phyloP scores from a whole-genome alignment of 129 eudicot genomes.

The Ambrosia artemisiifolia region DNA sequence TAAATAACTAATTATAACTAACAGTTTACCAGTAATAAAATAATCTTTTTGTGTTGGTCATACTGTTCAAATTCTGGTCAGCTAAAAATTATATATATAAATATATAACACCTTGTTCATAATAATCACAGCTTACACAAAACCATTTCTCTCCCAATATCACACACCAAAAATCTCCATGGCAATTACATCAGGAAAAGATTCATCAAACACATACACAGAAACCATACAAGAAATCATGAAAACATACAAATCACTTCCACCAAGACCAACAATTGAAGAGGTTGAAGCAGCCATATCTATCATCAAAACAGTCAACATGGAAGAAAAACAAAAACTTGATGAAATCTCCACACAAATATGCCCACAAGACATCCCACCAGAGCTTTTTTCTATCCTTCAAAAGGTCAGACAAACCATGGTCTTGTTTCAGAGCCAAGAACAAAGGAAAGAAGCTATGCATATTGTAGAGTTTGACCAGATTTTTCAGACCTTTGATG shows the following conservation, averaged over 20 bases:
- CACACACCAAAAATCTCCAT: constrained; percentile 24
- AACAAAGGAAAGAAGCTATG: constrained; percentile 70
- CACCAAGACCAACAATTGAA: constrained; percentile 75
- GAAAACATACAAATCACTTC: constrained; percentile 61
- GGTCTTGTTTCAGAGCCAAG: constrained; percentile 54
- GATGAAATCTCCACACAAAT: constrained; percentile 46
- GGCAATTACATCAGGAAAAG: constrained; percentile 31
- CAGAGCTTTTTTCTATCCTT: constrained; percentile 55
- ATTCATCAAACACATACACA: constrained; percentile 37
- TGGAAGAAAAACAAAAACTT: constrained; percentile 40
- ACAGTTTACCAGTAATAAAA: not conserved
- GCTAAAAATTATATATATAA: constrained; percentile 2
- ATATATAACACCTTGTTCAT: constrained; percentile 10
- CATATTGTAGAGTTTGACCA: constrained; percentile 56
- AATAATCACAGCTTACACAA: constrained; percentile 8
- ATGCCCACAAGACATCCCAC: constrained; percentile 43
- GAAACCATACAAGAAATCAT: constrained; percentile 61
- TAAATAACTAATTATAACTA: not conserved
- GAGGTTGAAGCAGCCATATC: constrained; percentile 74
- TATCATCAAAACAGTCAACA: constrained; percentile 45
- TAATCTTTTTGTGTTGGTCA: not conserved
- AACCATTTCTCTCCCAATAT: constrained; percentile 11
- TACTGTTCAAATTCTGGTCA: not conserved
- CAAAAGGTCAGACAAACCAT: constrained; percentile 46
- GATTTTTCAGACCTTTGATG: constrained; percentile 52